These are phyloP conservation scores for Nakazawaea wickerhamii DNA, from an alignment of 805 yeast species.

Conservation along the genomic window DNA sequence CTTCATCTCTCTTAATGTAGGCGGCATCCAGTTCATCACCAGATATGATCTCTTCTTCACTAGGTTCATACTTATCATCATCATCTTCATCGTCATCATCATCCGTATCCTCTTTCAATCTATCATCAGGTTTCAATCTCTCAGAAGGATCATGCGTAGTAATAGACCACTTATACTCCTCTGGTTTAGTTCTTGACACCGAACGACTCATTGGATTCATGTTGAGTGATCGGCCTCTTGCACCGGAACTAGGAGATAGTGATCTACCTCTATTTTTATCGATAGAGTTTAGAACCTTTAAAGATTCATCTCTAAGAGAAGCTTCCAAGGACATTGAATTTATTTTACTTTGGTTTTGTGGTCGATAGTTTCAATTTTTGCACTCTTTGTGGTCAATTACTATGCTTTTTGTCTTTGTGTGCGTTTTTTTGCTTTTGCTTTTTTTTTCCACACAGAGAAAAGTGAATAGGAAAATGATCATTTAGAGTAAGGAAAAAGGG, in stretches of 20 bases:
- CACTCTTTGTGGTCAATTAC: background rate
- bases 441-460: background rate
- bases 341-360: background rate
- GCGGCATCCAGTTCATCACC: constrained; percentile 56
- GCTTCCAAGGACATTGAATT: constrained; percentile 12
- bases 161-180: constrained; percentile 50
- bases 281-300: constrained; percentile 10
- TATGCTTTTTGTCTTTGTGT: background rate
- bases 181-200: constrained; percentile 16
- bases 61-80: constrained; percentile 20
- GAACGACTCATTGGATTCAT: constrained; percentile 21
- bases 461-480: background rate
- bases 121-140: constrained; percentile 33
- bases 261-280: constrained; percentile 10
- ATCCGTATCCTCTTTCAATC: constrained; percentile 13
- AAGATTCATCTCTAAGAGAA: constrained; percentile 7
- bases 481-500: background rate
- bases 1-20: constrained; percentile 28
- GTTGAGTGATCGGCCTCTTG: constrained; percentile 4
- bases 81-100: constrained; percentile 14
- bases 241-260: constrained; percentile 5
- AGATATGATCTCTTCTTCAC: constrained; percentile 58
- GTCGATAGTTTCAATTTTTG: background rate
- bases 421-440: background rate
- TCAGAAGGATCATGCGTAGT: constrained; percentile 72